phyloP scores from a whole-genome alignment of 2,329 filamentous ascomycete genomes.

The Byssothecium circinans region DNA sequence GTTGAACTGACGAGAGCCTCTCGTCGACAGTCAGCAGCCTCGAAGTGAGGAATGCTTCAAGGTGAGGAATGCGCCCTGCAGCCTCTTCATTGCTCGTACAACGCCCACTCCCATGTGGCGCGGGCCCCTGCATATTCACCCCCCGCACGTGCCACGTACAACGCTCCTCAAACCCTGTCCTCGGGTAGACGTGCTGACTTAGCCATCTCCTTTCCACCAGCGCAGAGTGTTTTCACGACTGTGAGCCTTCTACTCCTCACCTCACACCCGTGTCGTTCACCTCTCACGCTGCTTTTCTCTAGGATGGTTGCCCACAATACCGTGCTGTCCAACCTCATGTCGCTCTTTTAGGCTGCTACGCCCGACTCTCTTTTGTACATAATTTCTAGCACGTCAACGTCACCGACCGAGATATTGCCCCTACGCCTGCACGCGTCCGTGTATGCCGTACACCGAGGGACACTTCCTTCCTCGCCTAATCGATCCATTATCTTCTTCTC shows the following conservation, averaged over 20 bases:
- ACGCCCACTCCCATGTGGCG: neutral
- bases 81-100: too few species aligned
- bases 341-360: slow-evolving; percentile 40
- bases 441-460: slow-evolving; percentile 9
- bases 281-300: slow-evolving; percentile 22
- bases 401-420: slow-evolving; percentile 17
- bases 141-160: slow-evolving; percentile 1
- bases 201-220: slow-evolving; percentile 6
- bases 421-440: slow-evolving; percentile 24
- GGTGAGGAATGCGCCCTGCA: too few species aligned
- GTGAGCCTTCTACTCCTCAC: too few species aligned
- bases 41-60: too few species aligned
- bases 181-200: slow-evolving; percentile 30
- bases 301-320: slow-evolving; percentile 38
- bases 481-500: slow-evolving; percentile 12
- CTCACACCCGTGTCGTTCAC: slow-evolving; percentile 13
- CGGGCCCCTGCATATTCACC: neutral
- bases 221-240: slow-evolving; percentile 2
- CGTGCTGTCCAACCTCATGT: slow-evolving; percentile 38
- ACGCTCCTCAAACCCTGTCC: slow-evolving; percentile 5
- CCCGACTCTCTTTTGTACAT: slow-evolving; percentile 41
- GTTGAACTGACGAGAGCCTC: too few species aligned
- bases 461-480: slow-evolving; percentile 9
- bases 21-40: too few species aligned
- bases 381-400: slow-evolving; percentile 29